Conservation (phyloP, 441 rosid genomes). For the Pelargonium citronellum region DNA sequence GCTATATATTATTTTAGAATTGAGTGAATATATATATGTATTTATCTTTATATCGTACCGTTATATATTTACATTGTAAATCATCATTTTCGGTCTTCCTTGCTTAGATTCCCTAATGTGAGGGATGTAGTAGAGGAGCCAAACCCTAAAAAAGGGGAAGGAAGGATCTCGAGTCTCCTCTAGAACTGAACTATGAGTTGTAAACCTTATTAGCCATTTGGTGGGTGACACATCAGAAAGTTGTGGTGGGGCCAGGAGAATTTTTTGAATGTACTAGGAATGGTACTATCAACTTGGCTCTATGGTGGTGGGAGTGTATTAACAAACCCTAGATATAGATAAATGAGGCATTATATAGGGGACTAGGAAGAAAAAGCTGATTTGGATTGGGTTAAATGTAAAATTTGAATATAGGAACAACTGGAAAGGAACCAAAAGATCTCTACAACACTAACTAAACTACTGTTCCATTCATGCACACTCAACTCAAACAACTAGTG, state of each 20-base stretch:
- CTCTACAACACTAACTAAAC: conserved; percentile 11
- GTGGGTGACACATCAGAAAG: conserved; percentile 5
- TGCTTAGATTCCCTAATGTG: too few species aligned
- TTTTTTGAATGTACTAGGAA: not conserved
- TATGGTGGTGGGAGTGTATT: not conserved
- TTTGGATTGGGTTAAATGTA: not conserved
- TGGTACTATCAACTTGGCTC: not conserved
- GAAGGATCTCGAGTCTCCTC: not conserved
- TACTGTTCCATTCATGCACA: conserved; percentile 20
- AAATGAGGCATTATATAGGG: too few species aligned
- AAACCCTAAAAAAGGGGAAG: not conserved
- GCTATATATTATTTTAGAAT: too few species aligned
- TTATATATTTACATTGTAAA: too few species aligned
- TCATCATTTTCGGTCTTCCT: too few species aligned
- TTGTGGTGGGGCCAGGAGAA: not conserved
- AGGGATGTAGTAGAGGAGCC: too few species aligned
- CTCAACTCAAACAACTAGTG: conserved; percentile 22
- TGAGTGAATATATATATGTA: too few species aligned
- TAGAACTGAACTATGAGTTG: not conserved
- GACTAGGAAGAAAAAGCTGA: too few species aligned
- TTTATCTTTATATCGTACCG: too few species aligned
- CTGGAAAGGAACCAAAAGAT: conserved; percentile 31
- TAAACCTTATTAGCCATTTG: not conserved
- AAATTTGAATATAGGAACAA: conserved; percentile 21
- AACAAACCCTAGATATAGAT: too few species aligned